These are phyloP conservation scores for Phytophthora crassamura DNA, from an alignment of 352 stramenopile species.

Conservation along the genomic window DNA sequence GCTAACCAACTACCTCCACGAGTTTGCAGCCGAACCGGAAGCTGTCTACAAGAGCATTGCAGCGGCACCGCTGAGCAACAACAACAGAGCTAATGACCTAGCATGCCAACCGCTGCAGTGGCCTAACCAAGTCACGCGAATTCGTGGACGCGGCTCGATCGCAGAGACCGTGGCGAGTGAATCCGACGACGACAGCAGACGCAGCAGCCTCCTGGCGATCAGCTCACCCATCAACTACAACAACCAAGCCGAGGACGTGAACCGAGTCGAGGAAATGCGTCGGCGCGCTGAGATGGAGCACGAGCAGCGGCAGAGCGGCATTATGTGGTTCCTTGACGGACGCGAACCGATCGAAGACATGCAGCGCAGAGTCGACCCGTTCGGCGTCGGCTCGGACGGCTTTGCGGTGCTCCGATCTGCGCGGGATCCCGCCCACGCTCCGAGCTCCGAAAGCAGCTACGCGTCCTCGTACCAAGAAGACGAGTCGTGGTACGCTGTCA, in stretches of 20 bases:
- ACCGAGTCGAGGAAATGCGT: constrained; percentile 29
- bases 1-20: constrained; percentile 69
- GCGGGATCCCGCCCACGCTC: constrained; percentile 9
- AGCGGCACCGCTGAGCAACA: constrained; percentile 8
- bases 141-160: constrained; percentile 35
- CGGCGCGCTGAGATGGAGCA: constrained; percentile 43
- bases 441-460: constrained; percentile 20
- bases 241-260: constrained; percentile 14
- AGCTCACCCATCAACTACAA: constrained; percentile 40
- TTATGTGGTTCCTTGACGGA: constrained; percentile 52
- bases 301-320: constrained; percentile 36
- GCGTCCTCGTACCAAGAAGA: constrained; percentile 22
- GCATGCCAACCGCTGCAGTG: constrained; percentile 13
- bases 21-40: constrained; percentile 46
- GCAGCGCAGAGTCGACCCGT: constrained; percentile 38
- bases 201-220: constrained; percentile 29
- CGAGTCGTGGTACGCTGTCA: constrained; percentile 38
- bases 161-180: constrained; percentile 49
- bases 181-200: constrained; percentile 38
- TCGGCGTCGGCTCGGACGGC: constrained; percentile 30
- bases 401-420: constrained; percentile 45
- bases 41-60: constrained; percentile 22
- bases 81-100: constrained; percentile 1
- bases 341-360: constrained; percentile 44
- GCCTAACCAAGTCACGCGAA: constrained; percentile 11